Evolutionary conservation across 2,329 filamentous ascomycete genomes (phyloP).

Genomic region (Coleophoma crateriformis): DNA sequence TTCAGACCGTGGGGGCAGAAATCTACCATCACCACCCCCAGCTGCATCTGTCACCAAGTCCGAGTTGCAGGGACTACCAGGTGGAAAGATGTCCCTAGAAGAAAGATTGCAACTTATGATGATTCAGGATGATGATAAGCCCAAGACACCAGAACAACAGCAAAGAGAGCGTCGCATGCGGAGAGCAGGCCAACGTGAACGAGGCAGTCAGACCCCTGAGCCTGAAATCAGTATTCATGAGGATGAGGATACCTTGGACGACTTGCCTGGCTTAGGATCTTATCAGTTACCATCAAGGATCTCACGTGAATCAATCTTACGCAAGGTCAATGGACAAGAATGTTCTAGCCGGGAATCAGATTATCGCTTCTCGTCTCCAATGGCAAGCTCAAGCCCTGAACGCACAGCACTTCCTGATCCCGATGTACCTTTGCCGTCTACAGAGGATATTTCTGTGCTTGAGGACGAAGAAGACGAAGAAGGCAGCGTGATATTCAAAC

Average conservation of each 20-base stretch:
- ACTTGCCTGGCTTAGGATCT: constrained; percentile 51
- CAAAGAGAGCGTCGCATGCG: constrained; percentile 66
- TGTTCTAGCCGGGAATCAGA: constrained; percentile 53
- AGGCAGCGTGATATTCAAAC: constrained; percentile 59
- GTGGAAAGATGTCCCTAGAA: constrained; percentile 75
- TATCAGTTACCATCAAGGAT: constrained; percentile 72
- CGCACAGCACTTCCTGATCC: constrained; percentile 67
- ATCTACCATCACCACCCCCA: constrained; percentile 65
- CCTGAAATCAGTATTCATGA: constrained; percentile 35
- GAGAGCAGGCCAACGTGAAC: constrained; percentile 49
- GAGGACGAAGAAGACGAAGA: constrained; percentile 51
- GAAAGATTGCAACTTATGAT: constrained; percentile 86
- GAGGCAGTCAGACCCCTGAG: constrained; percentile 28
- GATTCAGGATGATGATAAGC: constrained; percentile 61
- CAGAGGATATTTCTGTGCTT: constrained; percentile 60
- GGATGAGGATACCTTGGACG: constrained; percentile 54
- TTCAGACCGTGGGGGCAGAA: constrained; percentile 62
- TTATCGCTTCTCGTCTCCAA: constrained; percentile 58
- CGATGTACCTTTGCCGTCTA: constrained; percentile 83
- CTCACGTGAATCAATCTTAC: constrained; percentile 88
- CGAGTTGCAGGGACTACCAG: constrained; percentile 72
- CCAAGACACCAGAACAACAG: constrained; percentile 55
- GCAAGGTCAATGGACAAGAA: constrained; percentile 67
- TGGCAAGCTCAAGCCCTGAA: constrained; percentile 52
- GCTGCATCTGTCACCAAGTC: constrained; percentile 65